Evolutionary conservation across 495 filamentous ascomycete species (phyloP).

Genomic region (Bacidia gigantensis): DNA sequence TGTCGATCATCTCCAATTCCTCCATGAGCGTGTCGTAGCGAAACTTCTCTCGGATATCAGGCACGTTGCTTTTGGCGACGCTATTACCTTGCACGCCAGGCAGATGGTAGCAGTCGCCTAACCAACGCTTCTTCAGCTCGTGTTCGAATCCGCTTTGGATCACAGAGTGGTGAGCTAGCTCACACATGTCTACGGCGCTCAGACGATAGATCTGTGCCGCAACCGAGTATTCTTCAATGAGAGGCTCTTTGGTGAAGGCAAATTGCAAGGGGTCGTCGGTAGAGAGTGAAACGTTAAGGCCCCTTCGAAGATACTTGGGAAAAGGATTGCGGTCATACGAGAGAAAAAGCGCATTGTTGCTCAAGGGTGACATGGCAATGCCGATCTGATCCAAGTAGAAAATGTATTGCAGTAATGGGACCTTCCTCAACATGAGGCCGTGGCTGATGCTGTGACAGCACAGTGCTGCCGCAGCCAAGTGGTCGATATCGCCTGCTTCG

Average conservation of each 20-base stretch:
- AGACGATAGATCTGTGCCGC: slow-evolving; percentile 98
- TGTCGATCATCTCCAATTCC: slow-evolving; percentile 57
- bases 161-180: slow-evolving; percentile 90
- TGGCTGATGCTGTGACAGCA: slow-evolving; percentile 98
- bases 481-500: slow-evolving; percentile 92
- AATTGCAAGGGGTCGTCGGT: slow-evolving; percentile 97
- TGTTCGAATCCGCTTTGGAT: slow-evolving; percentile 88
- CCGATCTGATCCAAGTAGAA: slow-evolving; percentile 97
- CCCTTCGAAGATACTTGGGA: slow-evolving; percentile 83
- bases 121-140: slow-evolving; percentile 76
- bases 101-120: slow-evolving; percentile 58
- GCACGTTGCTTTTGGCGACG: slow-evolving; percentile 91
- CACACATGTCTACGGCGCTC: slow-evolving; percentile 95
- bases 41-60: slow-evolving; percentile 79
- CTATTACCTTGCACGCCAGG: slow-evolving; percentile 71
- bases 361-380: slow-evolving; percentile 96
- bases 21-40: slow-evolving; percentile 69
- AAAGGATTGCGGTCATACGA: slow-evolving; percentile 97
- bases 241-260: slow-evolving; percentile 92
- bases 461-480: slow-evolving; percentile 80
- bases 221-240: slow-evolving; percentile 96
- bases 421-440: slow-evolving; percentile 82
- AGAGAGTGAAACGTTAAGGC: slow-evolving; percentile 87
- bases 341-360: slow-evolving; percentile 93
- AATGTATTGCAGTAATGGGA: slow-evolving; percentile 88